These are phyloP conservation scores for Abortiporus biennis DNA, from an alignment of 1,284 basidiomycete species.

Conservation along the genomic window DNA sequence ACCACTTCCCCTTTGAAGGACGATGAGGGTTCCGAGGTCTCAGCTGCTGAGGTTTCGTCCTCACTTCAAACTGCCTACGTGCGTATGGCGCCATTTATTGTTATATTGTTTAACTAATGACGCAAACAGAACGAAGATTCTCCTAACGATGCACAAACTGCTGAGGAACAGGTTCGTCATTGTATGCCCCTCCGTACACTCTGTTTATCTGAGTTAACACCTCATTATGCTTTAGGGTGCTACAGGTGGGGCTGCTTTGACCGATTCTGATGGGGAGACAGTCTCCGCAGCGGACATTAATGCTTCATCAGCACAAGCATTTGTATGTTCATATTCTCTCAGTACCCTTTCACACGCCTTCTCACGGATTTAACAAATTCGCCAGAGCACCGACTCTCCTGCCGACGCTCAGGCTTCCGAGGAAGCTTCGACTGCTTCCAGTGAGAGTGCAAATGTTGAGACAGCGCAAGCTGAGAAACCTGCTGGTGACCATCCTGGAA, in stretches of 20 bases:
- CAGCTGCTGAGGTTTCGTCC: slow-evolving; percentile 10
- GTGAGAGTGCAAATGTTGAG: not conserved
- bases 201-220: no score
- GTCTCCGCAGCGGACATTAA: not conserved
- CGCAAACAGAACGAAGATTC: slow-evolving; percentile 22
- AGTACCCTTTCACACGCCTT: not conserved
- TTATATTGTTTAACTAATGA: not conserved
- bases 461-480: slow-evolving; percentile 1
- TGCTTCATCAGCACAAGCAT: not conserved
- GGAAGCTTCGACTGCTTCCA: slow-evolving; percentile 7
- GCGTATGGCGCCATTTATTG: not conserved
- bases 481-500: not conserved
- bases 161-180: slow-evolving; percentile 17
- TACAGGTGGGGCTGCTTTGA: not conserved
- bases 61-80: slow-evolving; percentile 7
- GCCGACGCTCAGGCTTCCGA: slow-evolving; percentile 24
- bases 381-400: slow-evolving; percentile 25
- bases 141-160: slow-evolving; percentile 24
- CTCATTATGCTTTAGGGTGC: no score
- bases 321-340: not conserved
- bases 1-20: slow-evolving; percentile 13
- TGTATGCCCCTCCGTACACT: not conserved
- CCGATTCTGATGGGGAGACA: not conserved
- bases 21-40: slow-evolving; percentile 12
- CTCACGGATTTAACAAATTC: not conserved